Evolutionary conservation across 75 land plant species (phyloP).

Genomic region (Adiantum capillusveneris): DNA sequence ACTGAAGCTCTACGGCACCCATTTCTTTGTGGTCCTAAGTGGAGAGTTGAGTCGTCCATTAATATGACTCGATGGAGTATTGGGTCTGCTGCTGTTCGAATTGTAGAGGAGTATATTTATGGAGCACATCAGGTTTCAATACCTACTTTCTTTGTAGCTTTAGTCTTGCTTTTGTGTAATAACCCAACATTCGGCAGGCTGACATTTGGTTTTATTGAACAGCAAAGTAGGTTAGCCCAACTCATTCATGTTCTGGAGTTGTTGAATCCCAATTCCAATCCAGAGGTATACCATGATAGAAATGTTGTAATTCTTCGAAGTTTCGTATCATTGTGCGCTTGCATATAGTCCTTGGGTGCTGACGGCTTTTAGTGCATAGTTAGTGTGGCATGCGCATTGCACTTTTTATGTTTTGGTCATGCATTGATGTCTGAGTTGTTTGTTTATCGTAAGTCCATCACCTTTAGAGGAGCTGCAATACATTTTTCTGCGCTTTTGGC

Average conservation of each 20-base stretch:
- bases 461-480: too few species aligned
- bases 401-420: too few species aligned
- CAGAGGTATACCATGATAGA: conserved; percentile 66
- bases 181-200: background rate
- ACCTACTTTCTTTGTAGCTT: background rate
- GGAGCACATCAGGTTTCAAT: conserved; percentile 55
- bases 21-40: conserved; percentile 88
- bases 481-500: background rate
- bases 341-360: too few species aligned
- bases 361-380: conserved; percentile 2
- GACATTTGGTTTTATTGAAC: conserved; percentile 9
- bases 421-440: too few species aligned
- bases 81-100: conserved; percentile 86
- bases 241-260: conserved; percentile 82
- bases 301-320: too few species aligned
- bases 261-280: conserved; percentile 59
- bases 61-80: conserved; percentile 79
- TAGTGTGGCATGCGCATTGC: too few species aligned
- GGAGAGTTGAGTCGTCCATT: conserved; percentile 72
- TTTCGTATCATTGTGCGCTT: too few species aligned
- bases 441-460: too few species aligned
- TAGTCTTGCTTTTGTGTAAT: background rate
- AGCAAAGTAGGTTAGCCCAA: conserved; percentile 65
- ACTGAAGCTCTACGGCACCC: conserved; percentile 82
- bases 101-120: conserved; percentile 89